These are phyloP conservation scores for Hansfordia pulvinata DNA, from an alignment of 2,329 filamentous ascomycete genomes.

Conservation along the genomic window DNA sequence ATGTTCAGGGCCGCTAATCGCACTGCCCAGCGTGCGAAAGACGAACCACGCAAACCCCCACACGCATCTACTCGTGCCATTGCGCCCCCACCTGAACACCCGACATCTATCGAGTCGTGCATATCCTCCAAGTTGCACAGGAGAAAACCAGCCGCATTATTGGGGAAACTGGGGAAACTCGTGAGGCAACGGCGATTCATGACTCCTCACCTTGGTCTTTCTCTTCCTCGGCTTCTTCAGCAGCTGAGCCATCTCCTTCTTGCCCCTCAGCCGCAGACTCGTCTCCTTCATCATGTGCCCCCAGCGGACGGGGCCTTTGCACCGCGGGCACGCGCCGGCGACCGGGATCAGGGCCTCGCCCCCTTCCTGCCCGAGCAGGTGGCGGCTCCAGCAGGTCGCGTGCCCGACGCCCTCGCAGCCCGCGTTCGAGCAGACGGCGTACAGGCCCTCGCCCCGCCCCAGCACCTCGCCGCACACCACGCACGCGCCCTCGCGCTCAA, in stretches of 20 bases:
- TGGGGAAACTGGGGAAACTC: too few species aligned
- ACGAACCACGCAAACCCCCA: too few species aligned
- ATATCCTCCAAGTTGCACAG: too few species aligned
- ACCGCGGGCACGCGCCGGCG: slow-evolving; percentile 58
- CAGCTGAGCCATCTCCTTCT: slow-evolving; percentile 56
- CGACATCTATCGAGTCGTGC: too few species aligned
- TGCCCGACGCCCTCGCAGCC: slow-evolving; percentile 45
- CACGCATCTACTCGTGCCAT: too few species aligned
- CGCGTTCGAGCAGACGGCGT: slow-evolving; percentile 40
- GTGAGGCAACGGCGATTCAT: too few species aligned
- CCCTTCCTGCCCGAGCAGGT: slow-evolving; percentile 26
- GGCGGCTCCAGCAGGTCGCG: slow-evolving; percentile 42
- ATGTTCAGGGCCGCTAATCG: too few species aligned
- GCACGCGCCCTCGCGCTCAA: slow-evolving; percentile 42
- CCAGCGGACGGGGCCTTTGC: slow-evolving; percentile 53
- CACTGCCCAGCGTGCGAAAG: too few species aligned
- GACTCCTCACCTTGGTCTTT: slow-evolving; percentile 11
- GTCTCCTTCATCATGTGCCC: slow-evolving; percentile 70
- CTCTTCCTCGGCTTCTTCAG: slow-evolving; percentile 36
- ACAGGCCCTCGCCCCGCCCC: slow-evolving; percentile 32
- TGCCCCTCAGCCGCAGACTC: slow-evolving; percentile 57
- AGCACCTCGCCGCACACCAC: slow-evolving; percentile 35
- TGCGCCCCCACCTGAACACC: too few species aligned
- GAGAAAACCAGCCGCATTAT: too few species aligned
- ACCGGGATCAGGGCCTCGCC: slow-evolving; percentile 47